Evolutionary conservation across 176 grass and related monocot genomes (phyloP), one percentile per base, ranked within the genome.

Genomic region (Themeda triandra): DNA sequence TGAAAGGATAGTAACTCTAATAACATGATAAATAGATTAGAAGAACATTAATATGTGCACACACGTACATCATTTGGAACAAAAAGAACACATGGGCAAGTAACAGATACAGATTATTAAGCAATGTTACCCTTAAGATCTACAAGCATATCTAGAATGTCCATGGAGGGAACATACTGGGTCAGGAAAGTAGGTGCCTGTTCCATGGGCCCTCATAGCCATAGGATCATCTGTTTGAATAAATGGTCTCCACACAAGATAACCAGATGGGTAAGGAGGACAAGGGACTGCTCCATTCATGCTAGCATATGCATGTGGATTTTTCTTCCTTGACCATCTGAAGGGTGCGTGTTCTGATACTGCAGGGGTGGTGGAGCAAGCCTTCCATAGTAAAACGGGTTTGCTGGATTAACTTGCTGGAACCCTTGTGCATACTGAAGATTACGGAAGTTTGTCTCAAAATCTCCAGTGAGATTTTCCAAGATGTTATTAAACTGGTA

Each of bases 111-210:
- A 82, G n/a, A 13, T 82, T 42, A 65, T 71, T 28, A 17, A n/a
- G 63, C n/a, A 77, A 82, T 86, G 30, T 18, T 13, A 70, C 6
- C 84, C 33, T 75, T 27, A 79, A 41, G n/a, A 63, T 63, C 13
- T 51, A 75, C 13, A 83, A 25, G 75, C 44, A 83, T 77, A 81
- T 77, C 23, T 44, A 78, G 56, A 68, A 66, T 6, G 17, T 74
- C 24, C 23, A 89, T 81, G 25, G 64, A 76, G 69, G 76, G 42
- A 86, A 80, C 82, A 40, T 91, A 95, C 92, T 69, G 76, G 82
- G 56, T 93, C 86, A 14, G 96, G 93, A 73, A 95, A 91, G 89
- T 95, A 98, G 42, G 96, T 98, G 71, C 93, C 93, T 80, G 93
- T 98, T 83, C 96, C 96, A 68, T 73, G 87, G 75, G 80, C 78